Base-by-base conservation (phyloP, 768 basidiomycete species). In the Pleurotus cornucopiae region DNA sequence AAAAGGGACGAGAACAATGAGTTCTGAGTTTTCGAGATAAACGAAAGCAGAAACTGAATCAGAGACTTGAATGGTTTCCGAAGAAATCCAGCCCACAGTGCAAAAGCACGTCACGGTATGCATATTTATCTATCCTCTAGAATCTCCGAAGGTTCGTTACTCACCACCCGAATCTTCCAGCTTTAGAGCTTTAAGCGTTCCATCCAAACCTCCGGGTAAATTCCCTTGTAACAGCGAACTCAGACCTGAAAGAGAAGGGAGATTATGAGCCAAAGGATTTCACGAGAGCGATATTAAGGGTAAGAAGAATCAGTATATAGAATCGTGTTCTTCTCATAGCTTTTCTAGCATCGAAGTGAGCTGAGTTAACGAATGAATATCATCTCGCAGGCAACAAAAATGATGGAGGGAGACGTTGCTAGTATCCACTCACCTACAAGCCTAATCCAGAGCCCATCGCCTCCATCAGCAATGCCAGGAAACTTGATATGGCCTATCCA, bases 51-150 rank as follows among this genome's bases (percentile, higher is more conserved):
- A 5, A 55, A 23, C 23, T 23, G 40, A 26, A 45, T 87, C 85
- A 86, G 86, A 81, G 85, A 87, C 85, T 88, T 87, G 86, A 88
- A 88, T 87, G 84, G 83, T 78, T 85, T 80, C 84, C 76, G 71
- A 82, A 83, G 83, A 83, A 83, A 79, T 69, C 64, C 66, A 73
- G 74, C 77, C 75, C 84, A 84, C 61, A 34, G 80, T 80, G 79
- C 76, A 69, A 5, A 44, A 70, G 73, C 83, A 82, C 84, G 76
- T 86, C 83, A 75, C 73, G 70, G 30, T 52, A 69, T 74, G 72
- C 70, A 77, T 9, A 34, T 34, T 34, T 34, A 34, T 34, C 30
- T 34, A 34, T 34, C 30, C 30, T 34, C 4, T 11, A 34, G 55
- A 26, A 52, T 39, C 44, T 51, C 38, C 5, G 4, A 23, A 53